Conservation (phyloP, 768 basidiomycete genomes). For the Pleurotus citrinopileatus region DNA sequence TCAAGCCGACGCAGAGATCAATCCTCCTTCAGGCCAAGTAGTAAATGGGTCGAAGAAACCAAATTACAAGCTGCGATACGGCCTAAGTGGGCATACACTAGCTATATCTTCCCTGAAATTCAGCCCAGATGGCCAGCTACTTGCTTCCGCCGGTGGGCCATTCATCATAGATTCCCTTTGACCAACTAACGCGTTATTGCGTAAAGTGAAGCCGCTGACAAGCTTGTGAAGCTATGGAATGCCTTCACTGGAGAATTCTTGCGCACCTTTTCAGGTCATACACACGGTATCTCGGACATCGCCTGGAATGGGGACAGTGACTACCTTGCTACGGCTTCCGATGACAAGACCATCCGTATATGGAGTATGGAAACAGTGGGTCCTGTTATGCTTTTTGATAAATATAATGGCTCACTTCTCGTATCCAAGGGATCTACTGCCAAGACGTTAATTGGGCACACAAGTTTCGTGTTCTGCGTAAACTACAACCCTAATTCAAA, state of each 20-base stretch:
- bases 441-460: conserved; percentile 79
- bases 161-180: conserved; percentile 7
- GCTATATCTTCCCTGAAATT: conserved; percentile 87
- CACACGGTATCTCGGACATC: conserved; percentile 84
- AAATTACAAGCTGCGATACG: conserved; percentile 57
- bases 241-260: conserved; percentile 68
- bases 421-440: conserved; percentile 48
- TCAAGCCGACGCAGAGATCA: background rate
- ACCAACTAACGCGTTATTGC: conserved; percentile 19
- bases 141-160: conserved; percentile 82
- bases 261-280: conserved; percentile 71
- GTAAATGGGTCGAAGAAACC: conserved; percentile 22
- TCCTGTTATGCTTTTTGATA: background rate
- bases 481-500: conserved; percentile 91
- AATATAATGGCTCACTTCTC: conserved; percentile 13
- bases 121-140: conserved; percentile 75
- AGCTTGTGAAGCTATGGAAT: conserved; percentile 80
- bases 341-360: conserved; percentile 85
- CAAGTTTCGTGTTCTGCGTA: conserved; percentile 92
- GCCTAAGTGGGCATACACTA: conserved; percentile 78
- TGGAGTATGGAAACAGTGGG: conserved; percentile 75
- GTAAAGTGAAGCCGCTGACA: conserved; percentile 76
- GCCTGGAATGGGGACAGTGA: conserved; percentile 85
- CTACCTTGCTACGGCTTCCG: conserved; percentile 88
- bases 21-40: background rate